Percentiles rank a stretch among this genome's conserved stretches.
Evolutionary conservation across 208 protist species (phyloP).

Genomic region (Crithidia bombi): DNA sequence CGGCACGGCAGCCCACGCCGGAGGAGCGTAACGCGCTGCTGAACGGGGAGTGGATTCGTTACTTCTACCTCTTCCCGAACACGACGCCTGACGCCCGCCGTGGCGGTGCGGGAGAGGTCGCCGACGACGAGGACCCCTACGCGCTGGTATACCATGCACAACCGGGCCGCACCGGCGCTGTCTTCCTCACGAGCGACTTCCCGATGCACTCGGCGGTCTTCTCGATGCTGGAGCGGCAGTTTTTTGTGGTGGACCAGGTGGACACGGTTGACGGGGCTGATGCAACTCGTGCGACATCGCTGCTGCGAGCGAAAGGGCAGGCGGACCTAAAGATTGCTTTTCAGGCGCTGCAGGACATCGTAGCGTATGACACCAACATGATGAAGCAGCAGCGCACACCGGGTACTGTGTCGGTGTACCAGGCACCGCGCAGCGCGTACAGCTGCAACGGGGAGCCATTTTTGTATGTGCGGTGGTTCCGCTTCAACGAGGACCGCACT

Average conservation of each 20-base stretch:
- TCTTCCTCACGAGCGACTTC: conserved; percentile 79
- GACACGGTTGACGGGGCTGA: conserved; percentile 62
- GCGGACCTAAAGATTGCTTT: conserved; percentile 49
- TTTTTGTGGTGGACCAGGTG: conserved; percentile 80
- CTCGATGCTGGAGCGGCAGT: conserved; percentile 77
- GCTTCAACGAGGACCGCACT: conserved; percentile 69
- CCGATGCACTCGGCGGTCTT: conserved; percentile 85
- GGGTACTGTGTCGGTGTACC: conserved; percentile 83
- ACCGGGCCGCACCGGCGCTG: conserved; percentile 78
- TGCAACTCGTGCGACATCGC: conserved; percentile 43
- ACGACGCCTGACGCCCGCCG: background rate
- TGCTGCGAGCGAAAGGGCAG: conserved; percentile 61
- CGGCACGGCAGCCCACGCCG: conserved; percentile 55
- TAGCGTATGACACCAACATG: conserved; percentile 78
- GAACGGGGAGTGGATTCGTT: conserved; percentile 83
- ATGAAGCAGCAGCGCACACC: conserved; percentile 84
- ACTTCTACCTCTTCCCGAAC: conserved; percentile 83
- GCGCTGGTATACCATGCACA: conserved; percentile 87
- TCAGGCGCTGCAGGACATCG: conserved; percentile 71
- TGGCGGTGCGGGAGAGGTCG: conserved; percentile 3
- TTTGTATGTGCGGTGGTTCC: conserved; percentile 90
- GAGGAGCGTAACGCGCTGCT: conserved; percentile 81
- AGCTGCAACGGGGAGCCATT: conserved; percentile 71
- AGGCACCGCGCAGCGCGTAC: conserved; percentile 66
- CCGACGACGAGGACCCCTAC: conserved; percentile 51